These are phyloP conservation scores for Escovopsis sp. DNA, from an alignment of 2,329 filamentous ascomycete species.

Conservation along the genomic window DNA sequence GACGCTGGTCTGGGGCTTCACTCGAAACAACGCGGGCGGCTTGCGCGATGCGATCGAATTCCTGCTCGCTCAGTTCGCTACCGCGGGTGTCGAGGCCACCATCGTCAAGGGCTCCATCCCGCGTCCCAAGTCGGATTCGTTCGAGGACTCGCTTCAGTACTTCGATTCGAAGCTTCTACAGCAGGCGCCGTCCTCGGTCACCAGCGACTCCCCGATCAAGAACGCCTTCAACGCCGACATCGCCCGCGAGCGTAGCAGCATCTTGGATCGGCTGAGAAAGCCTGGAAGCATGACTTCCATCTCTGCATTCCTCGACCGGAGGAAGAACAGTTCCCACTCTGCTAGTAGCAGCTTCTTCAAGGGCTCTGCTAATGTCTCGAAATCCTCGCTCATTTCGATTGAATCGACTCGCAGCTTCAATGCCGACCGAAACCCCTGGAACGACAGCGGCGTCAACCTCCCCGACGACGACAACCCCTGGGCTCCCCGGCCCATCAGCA, in stretches of 20 bases:
- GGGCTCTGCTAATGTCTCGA: slow-evolving; percentile 78
- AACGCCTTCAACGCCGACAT: slow-evolving; percentile 71
- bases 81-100: slow-evolving; percentile 73
- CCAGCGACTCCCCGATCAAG: slow-evolving; percentile 80
- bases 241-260: slow-evolving; percentile 61
- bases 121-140: slow-evolving; percentile 96
- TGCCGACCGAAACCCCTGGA: slow-evolving; percentile 94
- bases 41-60: slow-evolving; percentile 95
- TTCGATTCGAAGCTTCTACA: slow-evolving; percentile 96
- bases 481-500: slow-evolving; percentile 48
- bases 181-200: slow-evolving; percentile 67
- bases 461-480: slow-evolving; percentile 69
- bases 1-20: slow-evolving; percentile 66
- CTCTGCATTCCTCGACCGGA: slow-evolving; percentile 86
- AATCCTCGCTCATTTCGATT: slow-evolving; percentile 89
- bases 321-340: slow-evolving; percentile 85
- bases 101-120: slow-evolving; percentile 90
- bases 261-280: slow-evolving; percentile 89
- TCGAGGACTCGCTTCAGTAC: slow-evolving; percentile 91
- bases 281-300: slow-evolving; percentile 89
- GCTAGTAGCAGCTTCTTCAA: slow-evolving; percentile 80
- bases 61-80: slow-evolving; percentile 70
- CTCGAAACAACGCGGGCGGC: slow-evolving; percentile 90
- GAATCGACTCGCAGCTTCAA: slow-evolving; percentile 84
- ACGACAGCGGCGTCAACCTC: slow-evolving; percentile 91